Evolutionary conservation across 768 basidiomycete genomes (phyloP).

Genomic region (Lactarius pseudohatsudake): DNA sequence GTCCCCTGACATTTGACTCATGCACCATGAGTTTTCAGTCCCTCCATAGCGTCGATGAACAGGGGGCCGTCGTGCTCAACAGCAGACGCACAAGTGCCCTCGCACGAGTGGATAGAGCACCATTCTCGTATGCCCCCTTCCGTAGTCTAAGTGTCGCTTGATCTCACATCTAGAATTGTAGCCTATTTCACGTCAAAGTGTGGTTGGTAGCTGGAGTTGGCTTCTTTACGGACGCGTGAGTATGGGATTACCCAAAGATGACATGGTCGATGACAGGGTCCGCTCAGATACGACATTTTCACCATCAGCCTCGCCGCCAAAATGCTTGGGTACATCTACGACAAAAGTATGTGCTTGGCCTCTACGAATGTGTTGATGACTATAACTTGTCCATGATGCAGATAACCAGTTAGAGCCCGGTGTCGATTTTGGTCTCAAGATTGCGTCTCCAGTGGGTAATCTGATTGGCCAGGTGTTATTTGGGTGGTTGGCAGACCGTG

Average conservation of each 20-base stretch:
- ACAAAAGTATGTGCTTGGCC: constrained; percentile 31
- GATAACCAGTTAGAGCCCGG: constrained; percentile 43
- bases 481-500: constrained; percentile 46
- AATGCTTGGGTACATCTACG: constrained; percentile 86
- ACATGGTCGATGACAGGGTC: neutral
- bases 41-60: constrained; percentile 2
- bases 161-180: constrained; percentile 21
- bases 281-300: constrained; percentile 73
- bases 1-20: constrained; percentile 4
- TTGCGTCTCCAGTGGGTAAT: constrained; percentile 44
- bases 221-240: constrained; percentile 86
- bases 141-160: neutral
- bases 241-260: neutral
- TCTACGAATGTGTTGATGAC: neutral
- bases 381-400: neutral
- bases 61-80: constrained; percentile 42
- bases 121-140: constrained; percentile 65
- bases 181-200: constrained; percentile 53
- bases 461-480: constrained; percentile 46
- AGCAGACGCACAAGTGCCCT: constrained; percentile 79
- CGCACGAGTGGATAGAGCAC: constrained; percentile 83
- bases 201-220: constrained; percentile 65
- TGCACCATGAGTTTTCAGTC: constrained; percentile 20
- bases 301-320: constrained; percentile 82
- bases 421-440: constrained; percentile 42